Evolutionary conservation across 805 yeast genomes (phyloP), one percentile per base, ranked within the genome.

Genomic region (Teunomyces pallodes): DNA sequence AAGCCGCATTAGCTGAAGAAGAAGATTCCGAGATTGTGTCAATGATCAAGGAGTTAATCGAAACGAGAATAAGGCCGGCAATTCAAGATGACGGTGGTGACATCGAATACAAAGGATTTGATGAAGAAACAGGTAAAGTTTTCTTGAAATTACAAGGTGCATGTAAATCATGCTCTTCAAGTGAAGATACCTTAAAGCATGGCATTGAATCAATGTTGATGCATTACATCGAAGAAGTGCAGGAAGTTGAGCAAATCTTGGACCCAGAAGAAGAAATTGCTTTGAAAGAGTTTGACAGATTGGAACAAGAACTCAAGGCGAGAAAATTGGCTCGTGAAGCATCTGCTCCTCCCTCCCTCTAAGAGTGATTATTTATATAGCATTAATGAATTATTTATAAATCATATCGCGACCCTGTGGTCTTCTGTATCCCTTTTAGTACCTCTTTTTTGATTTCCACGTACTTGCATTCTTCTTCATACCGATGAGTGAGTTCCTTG

Each of bases 21-120:
- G 66, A 69, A 33, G 77, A 72, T 51, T 57, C 64, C 28, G 98
- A 92, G 67, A 81, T 90, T 1, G 86, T 90, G 39, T 83, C 87
- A 28, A 86, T 91, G 86, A 90, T 94, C 60, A 87, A 90, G 58
- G 98, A 94, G 62, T 76, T 94, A 48, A 85, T 95, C 48, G 95
- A 87, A 51, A 94, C 99, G 1, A 83, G 97, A 63, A 91, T 94
- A 45, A 84, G 97, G 61, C 99, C 99, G 1, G 97, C 98, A 1
- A 90, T 94, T 49, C 96, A 90, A 70, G 99, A 94, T 60, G 99
- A 94, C 61, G 99, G 99, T 53, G 99, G 99, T 30, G 98, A 94
- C 62, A 84, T 94, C 52, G 91, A 89, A 58, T 95, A 83, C 65
- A 79, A 87, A 50, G 94, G 89, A 5, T 91, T 88, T 62, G 89